A percentile compares a stretch with the other conserved stretches of the same genome.
phyloP scores from a whole-genome alignment of 768 basidiomycete species.

The Pilatotrama ljubarskyi region DNA sequence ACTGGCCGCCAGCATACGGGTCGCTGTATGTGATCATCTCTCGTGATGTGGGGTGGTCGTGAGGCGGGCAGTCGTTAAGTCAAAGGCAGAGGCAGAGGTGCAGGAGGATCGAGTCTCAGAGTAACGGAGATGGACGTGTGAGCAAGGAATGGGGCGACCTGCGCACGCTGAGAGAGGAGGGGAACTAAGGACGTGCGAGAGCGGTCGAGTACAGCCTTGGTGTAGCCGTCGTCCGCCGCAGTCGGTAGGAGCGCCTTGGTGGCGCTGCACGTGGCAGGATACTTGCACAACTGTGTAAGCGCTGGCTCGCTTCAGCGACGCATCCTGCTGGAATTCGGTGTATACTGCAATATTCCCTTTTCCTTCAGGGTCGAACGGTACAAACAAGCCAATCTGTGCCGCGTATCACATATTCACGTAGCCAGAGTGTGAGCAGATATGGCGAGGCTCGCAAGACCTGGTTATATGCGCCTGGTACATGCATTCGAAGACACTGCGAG shows the following conservation, averaged over 20 bases:
- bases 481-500: not conserved
- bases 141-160: slow-evolving; percentile 16
- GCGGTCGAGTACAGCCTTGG: slow-evolving; percentile 17
- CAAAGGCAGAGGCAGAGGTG: not conserved
- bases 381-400: no score
- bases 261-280: slow-evolving; percentile 4
- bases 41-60: slow-evolving; percentile 2
- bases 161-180: slow-evolving; percentile 15
- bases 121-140: not conserved
- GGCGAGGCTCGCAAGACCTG: not conserved
- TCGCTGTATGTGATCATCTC: slow-evolving; percentile 49
- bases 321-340: no score
- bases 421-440: not conserved
- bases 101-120: not conserved
- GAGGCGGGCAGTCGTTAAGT: not conserved
- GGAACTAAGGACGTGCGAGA: slow-evolving; percentile 7
- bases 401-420: not conserved
- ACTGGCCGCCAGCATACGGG: slow-evolving; percentile 41
- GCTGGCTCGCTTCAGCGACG: no score
- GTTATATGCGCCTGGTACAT: slow-evolving; percentile 8
- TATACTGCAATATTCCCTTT: no score
- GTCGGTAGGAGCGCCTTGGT: not conserved
- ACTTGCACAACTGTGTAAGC: no score
- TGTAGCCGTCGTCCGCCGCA: slow-evolving; percentile 18
- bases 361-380: no score